These are phyloP conservation scores for Podila epicladia DNA, from an alignment of 192 early-diverging fungal species.

Conservation along the genomic window DNA sequence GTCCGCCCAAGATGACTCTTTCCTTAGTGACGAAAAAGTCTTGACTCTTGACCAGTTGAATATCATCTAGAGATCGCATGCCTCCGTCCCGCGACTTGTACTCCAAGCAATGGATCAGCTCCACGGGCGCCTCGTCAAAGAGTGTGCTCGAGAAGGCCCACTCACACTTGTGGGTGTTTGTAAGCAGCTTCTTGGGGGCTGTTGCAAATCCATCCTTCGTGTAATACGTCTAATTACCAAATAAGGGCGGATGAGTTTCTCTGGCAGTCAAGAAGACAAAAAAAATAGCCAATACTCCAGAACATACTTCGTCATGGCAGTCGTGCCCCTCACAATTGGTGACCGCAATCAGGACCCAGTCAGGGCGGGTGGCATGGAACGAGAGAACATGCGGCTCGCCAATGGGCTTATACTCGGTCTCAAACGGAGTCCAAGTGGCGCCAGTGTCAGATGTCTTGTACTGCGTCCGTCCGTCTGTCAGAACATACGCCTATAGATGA, in stretches of 20 bases:
- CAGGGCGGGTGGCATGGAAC: slow-evolving; percentile 77
- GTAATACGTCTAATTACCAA: slow-evolving; percentile 59
- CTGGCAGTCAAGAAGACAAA: not conserved
- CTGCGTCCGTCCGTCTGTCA: slow-evolving; percentile 59
- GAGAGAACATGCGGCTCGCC: slow-evolving; percentile 36
- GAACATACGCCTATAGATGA: slow-evolving; percentile 63
- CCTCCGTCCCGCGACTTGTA: slow-evolving; percentile 32
- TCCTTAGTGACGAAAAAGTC: slow-evolving; percentile 75
- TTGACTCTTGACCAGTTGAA: slow-evolving; percentile 75
- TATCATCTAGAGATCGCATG: slow-evolving; percentile 40
- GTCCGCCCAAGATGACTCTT: slow-evolving; percentile 66
- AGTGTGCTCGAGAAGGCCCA: slow-evolving; percentile 74
- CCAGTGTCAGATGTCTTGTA: slow-evolving; percentile 72
- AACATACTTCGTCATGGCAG: slow-evolving; percentile 68
- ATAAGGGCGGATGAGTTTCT: not conserved
- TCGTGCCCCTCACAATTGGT: slow-evolving; percentile 60
- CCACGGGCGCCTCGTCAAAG: slow-evolving; percentile 69
- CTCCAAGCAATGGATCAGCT: slow-evolving; percentile 80
- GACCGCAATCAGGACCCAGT: slow-evolving; percentile 74
- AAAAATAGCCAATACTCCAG: not conserved
- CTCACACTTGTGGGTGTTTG: slow-evolving; percentile 71
- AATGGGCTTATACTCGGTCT: slow-evolving; percentile 53
- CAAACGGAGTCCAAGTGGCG: slow-evolving; percentile 64
- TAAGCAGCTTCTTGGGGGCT: slow-evolving; percentile 60
- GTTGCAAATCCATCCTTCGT: slow-evolving; percentile 76